Evolutionary conservation across 1,139 yeast genomes (phyloP).

Genomic region (Hansenula lynferdii): DNA sequence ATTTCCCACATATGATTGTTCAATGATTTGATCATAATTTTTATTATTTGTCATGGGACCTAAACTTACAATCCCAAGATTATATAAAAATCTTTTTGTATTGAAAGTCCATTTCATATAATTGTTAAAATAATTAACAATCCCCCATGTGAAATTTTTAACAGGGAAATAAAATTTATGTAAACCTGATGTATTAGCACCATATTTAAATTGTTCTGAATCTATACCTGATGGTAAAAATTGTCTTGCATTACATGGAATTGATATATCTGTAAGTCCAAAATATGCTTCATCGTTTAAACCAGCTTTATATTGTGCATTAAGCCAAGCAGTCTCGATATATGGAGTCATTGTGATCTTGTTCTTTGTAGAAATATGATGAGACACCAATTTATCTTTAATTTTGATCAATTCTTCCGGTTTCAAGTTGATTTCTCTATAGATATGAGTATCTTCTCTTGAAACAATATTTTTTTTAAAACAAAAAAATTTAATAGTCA

Average conservation of each 20-base stretch:
- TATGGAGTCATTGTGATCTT: constrained; percentile 15
- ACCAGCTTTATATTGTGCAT: constrained; percentile 9
- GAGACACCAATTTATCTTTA: constrained; percentile 1
- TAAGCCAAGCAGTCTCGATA: constrained; percentile 14
- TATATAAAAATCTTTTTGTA: constrained; percentile 9
- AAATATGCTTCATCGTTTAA: constrained; percentile 3
- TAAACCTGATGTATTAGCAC: constrained; percentile 14
- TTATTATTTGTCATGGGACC: constrained; percentile 2
- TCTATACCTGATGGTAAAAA: constrained; percentile 7
- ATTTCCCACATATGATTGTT: constrained; percentile 6
- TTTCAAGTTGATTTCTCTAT: constrained; percentile 10
- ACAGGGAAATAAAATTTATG: constrained; percentile 10
- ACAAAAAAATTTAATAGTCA: constrained; percentile 4
- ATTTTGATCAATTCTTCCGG: neutral
- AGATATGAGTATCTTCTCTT: constrained; percentile 9
- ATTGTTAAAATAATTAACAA: constrained; percentile 4
- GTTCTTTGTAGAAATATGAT: neutral
- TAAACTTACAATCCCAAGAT: constrained; percentile 14
- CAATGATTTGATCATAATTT: constrained; percentile 13
- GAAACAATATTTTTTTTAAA: neutral
- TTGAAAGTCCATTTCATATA: constrained; percentile 6
- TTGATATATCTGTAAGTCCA: constrained; percentile 10
- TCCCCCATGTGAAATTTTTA: constrained; percentile 3
- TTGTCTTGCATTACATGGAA: constrained; percentile 16
- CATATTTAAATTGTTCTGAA: constrained; percentile 11